Evolutionary conservation across 192 early-diverging fungal species (phyloP).

Genomic region (Oehlia diaphana): DNA sequence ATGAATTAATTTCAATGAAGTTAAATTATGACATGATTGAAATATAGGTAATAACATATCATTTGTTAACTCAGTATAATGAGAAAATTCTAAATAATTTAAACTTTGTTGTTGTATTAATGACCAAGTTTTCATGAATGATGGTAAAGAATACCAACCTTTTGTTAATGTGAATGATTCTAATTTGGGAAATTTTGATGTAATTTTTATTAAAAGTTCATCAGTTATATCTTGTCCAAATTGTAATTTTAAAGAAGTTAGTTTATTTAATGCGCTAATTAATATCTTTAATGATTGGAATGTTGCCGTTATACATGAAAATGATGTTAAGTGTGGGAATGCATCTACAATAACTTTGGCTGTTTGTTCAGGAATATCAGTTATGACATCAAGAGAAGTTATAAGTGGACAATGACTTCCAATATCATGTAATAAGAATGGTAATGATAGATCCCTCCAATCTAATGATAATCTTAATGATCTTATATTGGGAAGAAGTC

Average conservation of each 20-base stretch:
- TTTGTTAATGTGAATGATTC: not conserved
- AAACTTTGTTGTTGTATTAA: not conserved
- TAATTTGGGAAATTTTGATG: not conserved
- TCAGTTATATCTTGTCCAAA: not conserved
- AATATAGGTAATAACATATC: not conserved
- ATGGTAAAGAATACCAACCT: not conserved
- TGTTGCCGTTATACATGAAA: not conserved
- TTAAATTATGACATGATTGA: conserved; percentile 2
- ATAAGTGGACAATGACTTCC: not conserved
- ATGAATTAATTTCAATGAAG: not conserved
- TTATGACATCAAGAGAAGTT: not conserved
- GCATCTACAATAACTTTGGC: conserved; percentile 1
- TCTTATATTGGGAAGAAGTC: not conserved
- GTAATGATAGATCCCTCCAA: not conserved
- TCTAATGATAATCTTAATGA: not conserved
- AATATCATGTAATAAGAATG: not conserved
- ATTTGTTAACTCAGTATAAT: not conserved
- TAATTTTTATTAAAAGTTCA: not conserved
- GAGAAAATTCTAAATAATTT: not conserved
- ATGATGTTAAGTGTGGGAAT: not conserved
- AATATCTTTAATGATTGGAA: not conserved
- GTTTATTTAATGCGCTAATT: not conserved
- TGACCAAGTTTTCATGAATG: not conserved
- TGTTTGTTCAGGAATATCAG: not conserved
- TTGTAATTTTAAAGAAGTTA: not conserved